Evolutionary conservation across 805 yeast genomes (phyloP).

Genomic region (Starmerella stigmatis): DNA sequence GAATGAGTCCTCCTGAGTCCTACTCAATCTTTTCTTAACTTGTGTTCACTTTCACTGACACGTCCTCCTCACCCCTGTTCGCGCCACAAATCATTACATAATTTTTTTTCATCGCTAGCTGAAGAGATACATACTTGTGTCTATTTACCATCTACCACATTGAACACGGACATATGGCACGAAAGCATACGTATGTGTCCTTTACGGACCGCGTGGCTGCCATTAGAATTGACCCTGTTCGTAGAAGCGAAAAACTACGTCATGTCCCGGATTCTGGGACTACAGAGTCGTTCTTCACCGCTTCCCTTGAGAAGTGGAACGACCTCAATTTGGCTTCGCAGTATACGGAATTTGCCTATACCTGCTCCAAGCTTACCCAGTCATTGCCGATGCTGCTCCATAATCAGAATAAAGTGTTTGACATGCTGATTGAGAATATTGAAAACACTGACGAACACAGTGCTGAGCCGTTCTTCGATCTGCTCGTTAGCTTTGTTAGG

Average conservation of each 20-base stretch:
- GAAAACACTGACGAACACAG: constrained; percentile 54
- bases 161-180: constrained; percentile 5
- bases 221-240: constrained; percentile 66
- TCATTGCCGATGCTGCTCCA: constrained; percentile 73
- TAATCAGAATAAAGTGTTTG: constrained; percentile 55
- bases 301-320: constrained; percentile 75
- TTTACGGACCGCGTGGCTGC: constrained; percentile 78
- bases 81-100: constrained; percentile 3
- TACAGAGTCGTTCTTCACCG: constrained; percentile 57
- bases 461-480: constrained; percentile 69
- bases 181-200: constrained; percentile 41
- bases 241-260: constrained; percentile 26
- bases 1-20: too few species aligned
- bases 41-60: neutral
- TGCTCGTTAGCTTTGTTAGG: constrained; percentile 74
- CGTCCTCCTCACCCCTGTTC: neutral
- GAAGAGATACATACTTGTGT: neutral
- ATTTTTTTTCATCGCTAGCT: neutral
- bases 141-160: neutral
- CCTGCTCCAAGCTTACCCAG: constrained; percentile 45
- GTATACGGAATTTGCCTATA: constrained; percentile 53
- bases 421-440: constrained; percentile 40
- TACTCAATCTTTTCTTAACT: too few species aligned
- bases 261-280: constrained; percentile 24
- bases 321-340: constrained; percentile 71